Base-by-base conservation (phyloP, 768 basidiomycete species). In the Lanmaoa pseudosensibilis region DNA sequence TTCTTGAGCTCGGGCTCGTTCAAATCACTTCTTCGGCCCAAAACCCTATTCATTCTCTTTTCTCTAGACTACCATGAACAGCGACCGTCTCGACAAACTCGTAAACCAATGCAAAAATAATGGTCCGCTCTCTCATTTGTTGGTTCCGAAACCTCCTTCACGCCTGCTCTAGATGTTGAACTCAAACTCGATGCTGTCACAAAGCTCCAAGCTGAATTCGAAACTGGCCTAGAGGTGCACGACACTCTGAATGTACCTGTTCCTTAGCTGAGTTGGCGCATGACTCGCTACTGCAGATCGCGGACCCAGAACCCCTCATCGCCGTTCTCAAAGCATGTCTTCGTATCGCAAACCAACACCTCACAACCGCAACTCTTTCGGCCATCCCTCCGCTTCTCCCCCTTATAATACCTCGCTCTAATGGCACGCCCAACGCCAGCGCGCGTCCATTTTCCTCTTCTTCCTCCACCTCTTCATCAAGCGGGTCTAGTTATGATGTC, bases 311-410 rank as follows among this genome's bases (percentile, higher is more conserved):
- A 65, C 74, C 77, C 38, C 77, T 94, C 66, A 80, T 94, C 57
- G 75, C 76, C 55, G 76, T 81, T 38, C 79, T 95, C 67, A 92
- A 89, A 71, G 65, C 85, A 37, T 90, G 85, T 63, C 80, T 94
- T 63, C 83, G 90, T 63, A 85, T 85, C 43, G 80, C 91, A 45
- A 92, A 94, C 74, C 85, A 90, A 66, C 90, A 92, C 65, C 76
- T 95, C 39, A 83, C 86, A 9, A 85, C 84, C 52, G 92, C 92
- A 36, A 86, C 91, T 32, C 76, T 94, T 62, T 79, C 83, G 55
- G 83, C 83, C 33, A 74, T 94, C 37, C 86, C 86, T 16, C 76
- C 84, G 10, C 75, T 89, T 53, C 78, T 90, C 36, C 84, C 85
- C 25, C 78, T 86, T 44, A 77, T 92, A 54, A 73, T 88, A 50